These are phyloP conservation scores for Amylostereum areolatum DNA, from an alignment of 1,284 basidiomycete genomes.

Conservation along the genomic window DNA sequence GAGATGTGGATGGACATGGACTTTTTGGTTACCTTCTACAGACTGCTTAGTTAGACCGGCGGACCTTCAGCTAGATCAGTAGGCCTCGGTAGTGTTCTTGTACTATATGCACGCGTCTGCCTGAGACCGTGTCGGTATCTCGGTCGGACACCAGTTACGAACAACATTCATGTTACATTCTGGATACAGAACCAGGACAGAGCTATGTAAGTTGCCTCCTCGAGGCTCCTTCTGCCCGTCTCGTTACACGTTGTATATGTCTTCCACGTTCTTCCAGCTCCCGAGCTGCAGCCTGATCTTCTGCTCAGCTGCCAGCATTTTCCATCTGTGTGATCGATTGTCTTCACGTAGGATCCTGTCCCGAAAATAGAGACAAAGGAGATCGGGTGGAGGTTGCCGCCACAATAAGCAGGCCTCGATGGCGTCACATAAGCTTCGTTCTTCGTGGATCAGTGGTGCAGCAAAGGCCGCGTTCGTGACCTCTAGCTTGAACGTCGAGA, in stretches of 20 bases:
- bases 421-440: constrained; percentile 23
- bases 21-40: too few species aligned
- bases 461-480: constrained; percentile 30
- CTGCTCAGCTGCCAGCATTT: constrained; percentile 17
- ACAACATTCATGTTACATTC: too few species aligned
- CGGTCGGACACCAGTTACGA: too few species aligned
- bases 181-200: too few species aligned
- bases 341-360: constrained; percentile 19
- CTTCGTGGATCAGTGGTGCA: constrained; percentile 23
- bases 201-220: too few species aligned
- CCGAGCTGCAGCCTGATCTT: constrained; percentile 21
- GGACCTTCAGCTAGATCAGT: too few species aligned
- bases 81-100: too few species aligned
- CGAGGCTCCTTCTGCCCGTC: too few species aligned
- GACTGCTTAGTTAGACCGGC: too few species aligned
- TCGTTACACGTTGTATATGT: not conserved
- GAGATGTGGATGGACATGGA: too few species aligned
- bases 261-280: constrained; percentile 9
- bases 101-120: too few species aligned
- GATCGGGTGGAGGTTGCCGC: constrained; percentile 9
- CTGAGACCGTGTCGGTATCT: too few species aligned
- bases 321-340: constrained; percentile 21
- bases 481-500: constrained; percentile 29
- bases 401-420: constrained; percentile 17
- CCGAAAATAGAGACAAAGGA: constrained; percentile 23